Evolutionary conservation across 129 eudicot species (phyloP), one percentile per base, ranked within the genome.

Genomic region (Pulicaria dysenterica): DNA sequence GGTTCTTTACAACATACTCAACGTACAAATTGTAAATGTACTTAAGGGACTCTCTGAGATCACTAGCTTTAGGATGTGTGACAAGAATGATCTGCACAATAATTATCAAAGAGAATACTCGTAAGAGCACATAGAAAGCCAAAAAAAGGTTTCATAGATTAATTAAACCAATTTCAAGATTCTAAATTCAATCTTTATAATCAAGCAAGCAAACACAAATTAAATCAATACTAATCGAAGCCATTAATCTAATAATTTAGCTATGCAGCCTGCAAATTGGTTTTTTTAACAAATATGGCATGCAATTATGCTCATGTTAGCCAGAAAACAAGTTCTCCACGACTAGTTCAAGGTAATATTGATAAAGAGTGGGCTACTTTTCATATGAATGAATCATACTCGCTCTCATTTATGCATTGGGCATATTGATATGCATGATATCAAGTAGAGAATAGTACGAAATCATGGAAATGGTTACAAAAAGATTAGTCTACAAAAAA

Each of bases 1-100:
- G 99, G 91, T 88, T 95, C 90, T 91, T 95, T 83, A 95, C 99
- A 67, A 95, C 97, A 81, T 95, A 95, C 73, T 95, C 99, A 77
- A 95, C 99, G 76, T 91, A 95, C 77, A 95, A 73, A 82, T 91
- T 95, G 84, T 95, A 95, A 17, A 95, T 91, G 82, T 95, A 88
- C 85, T 91, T 95, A 64, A 95, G 73, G 41, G 97, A 83, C 64
- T 95, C 99, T 83, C 97, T 87, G 51, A 95, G 87, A 85, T 95
- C 99, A 62, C 99, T 89, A 74, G 96, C 86, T 58, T 89, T 86
- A 13, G 97, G 97, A 81, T 94, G 93, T 57, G 97, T 94, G 48
- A 94, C 96, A 57, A 90, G 92, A 69, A 94, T 94, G 51, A 94
- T 81, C 99, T 94, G 93, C 74, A 76, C 41, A 64, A 38, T 5